These are phyloP conservation scores for Vaccinium vitisidaea DNA, from an alignment of 148 eudicot genomes.

Conservation along the genomic window DNA sequence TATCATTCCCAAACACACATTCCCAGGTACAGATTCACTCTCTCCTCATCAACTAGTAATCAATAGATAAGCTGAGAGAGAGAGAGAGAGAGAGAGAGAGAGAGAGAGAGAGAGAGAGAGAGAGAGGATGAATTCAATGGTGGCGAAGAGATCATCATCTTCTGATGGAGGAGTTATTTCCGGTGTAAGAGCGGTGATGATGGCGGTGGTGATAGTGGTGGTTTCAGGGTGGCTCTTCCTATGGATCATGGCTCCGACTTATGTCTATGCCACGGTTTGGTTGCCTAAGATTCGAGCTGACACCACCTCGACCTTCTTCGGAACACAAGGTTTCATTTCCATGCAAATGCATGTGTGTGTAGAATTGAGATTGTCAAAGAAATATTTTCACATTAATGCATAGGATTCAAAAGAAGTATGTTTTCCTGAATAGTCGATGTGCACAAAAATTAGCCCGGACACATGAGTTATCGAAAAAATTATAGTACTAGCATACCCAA, in stretches of 20 bases:
- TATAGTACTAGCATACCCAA: too few relatives aligned
- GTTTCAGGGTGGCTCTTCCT: constrained; percentile 49
- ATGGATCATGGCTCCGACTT: constrained; percentile 55
- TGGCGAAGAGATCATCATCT: constrained; percentile 5
- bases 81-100: constrained; percentile 2
- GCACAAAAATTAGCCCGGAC: too few relatives aligned
- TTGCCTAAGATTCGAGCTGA: constrained; percentile 26
- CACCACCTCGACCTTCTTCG: constrained; percentile 55
- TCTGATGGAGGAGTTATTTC: background rate
- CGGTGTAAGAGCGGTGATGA: background rate
- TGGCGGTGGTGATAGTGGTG: constrained; percentile 23
- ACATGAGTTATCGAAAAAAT: too few relatives aligned
- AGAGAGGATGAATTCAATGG: background rate
- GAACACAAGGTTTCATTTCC: constrained; percentile 41
- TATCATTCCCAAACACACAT: background rate
- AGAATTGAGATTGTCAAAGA: too few relatives aligned
- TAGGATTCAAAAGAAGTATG: too few relatives aligned
- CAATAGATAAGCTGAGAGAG: too few relatives aligned
- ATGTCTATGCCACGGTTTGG: constrained; percentile 40
- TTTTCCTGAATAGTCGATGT: too few relatives aligned
- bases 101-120: constrained; percentile 14
- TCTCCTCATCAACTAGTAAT: background rate
- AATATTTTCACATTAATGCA: too few relatives aligned
- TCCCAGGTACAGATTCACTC: background rate
- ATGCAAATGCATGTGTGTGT: background rate